Evolutionary conservation across 371 early-diverging fungal genomes (phyloP), one percentile per base, ranked within the genome.

Genomic region (Blyttiomyces sp.): DNA sequence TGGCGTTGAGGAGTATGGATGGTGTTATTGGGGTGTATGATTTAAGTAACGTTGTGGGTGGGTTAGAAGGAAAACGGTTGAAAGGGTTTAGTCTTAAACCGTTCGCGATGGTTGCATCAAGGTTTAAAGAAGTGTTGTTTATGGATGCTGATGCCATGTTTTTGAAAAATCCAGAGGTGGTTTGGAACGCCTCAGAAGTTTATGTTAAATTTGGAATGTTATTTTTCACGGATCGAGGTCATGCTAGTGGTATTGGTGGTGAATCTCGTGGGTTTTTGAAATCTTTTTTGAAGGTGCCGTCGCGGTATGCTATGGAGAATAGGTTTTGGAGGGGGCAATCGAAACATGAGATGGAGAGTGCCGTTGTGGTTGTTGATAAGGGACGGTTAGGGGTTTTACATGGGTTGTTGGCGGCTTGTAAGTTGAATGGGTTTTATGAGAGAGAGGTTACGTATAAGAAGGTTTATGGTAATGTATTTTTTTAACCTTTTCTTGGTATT

Each of bases 101-200:
- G 0, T 88, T 76, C 84, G 85, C 63, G 34, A 70, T 87, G 24
- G 64, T 88, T 51, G 84, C 84, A 5, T 85, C 86, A 13, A 67
- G 68, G 13, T 89, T 89, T 60, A 52, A 60, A 7, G 81, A 87
- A 34, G 81, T 83, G 26, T 80, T 88, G 42, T 69, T 88, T 57
- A 73, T 88, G 68, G 89, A 90, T 68, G 86, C 89, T 0, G 91
- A 90, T 57, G 85, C 73, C 2, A 75, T 84, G 36, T 85, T 87
- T 66, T 72, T 88, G 59, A 73, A 82, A 54, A 68, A 76, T 27
- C 89, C 91, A 0, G 77, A 71, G 1, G 56, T 54, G 0, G 52
- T 88, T 9, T 85, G 85, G 66, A 71, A 76, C 26, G 60, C 64
- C 16, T 84, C 84, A 0, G 83, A 84, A 3, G 68, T 81, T 0